Conservation (phyloP, 2,329 filamentous ascomycete species). For the Cyphellophora attinorum region DNA sequence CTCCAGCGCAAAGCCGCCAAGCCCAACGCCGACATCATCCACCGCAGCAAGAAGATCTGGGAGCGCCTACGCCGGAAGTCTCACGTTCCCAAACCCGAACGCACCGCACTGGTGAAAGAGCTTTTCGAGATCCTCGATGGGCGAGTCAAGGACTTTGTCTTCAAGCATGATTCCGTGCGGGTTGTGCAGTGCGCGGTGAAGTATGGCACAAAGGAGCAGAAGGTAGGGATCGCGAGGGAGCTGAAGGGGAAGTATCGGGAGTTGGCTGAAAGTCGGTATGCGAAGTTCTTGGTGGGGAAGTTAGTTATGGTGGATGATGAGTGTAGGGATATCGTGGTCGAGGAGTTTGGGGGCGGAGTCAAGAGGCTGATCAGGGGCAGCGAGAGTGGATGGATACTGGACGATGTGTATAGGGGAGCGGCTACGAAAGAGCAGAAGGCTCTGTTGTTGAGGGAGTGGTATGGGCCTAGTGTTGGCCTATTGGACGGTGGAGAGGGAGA, state of each 20-base stretch:
- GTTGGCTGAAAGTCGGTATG: constrained; percentile 88
- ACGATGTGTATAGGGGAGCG: constrained; percentile 87
- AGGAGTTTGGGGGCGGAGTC: constrained; percentile 91
- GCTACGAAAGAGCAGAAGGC: constrained; percentile 81
- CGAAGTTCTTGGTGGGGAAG: constrained; percentile 95
- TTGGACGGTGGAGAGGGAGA: constrained; percentile 5
- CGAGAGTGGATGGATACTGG: constrained; percentile 94
- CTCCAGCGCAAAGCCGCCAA: constrained; percentile 87
- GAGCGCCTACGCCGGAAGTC: constrained; percentile 87
- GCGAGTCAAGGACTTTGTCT: constrained; percentile 85
- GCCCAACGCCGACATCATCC: constrained; percentile 81
- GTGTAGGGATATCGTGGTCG: constrained; percentile 78
- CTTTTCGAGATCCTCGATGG: constrained; percentile 87
- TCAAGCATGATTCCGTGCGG: constrained; percentile 97
- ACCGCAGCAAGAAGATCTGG: constrained; percentile 93
- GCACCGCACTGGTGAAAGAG: constrained; percentile 77
- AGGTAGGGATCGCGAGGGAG: constrained; percentile 77
- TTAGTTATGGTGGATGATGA: constrained; percentile 89
- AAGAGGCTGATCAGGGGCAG: constrained; percentile 90
- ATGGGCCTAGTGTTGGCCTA: constrained; percentile 70
- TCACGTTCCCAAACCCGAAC: constrained; percentile 80
- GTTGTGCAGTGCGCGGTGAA: constrained; percentile 96
- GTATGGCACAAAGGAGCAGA: constrained; percentile 77
- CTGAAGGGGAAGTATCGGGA: constrained; percentile 74
- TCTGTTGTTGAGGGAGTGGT: constrained; percentile 84